Evolutionary conservation across 2,329 filamentous ascomycete species (phyloP).

Genomic region (Cercospora canescens): DNA sequence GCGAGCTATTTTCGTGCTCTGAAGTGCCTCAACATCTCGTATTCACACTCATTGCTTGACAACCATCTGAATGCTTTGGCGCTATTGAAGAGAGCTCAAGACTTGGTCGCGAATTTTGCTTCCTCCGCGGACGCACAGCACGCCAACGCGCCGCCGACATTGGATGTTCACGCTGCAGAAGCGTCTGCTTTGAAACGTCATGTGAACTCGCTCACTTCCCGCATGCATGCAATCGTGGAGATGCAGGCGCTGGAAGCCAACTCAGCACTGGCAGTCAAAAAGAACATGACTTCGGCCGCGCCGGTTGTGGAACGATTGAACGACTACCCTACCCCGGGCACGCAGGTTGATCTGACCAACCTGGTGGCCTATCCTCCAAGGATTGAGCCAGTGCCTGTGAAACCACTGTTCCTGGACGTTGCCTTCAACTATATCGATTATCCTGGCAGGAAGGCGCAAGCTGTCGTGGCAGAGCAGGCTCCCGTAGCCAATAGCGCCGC

Average conservation of each 20-base stretch:
- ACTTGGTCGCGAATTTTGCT: slow-evolving; percentile 52
- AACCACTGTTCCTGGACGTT: slow-evolving; percentile 93
- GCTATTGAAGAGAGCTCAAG: slow-evolving; percentile 71
- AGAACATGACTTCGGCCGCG: slow-evolving; percentile 44
- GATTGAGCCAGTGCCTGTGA: slow-evolving; percentile 80
- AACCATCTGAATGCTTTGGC: slow-evolving; percentile 80
- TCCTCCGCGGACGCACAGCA: slow-evolving; percentile 25
- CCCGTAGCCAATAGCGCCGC: slow-evolving; percentile 24
- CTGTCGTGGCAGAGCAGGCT: slow-evolving; percentile 28
- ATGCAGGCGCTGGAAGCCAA: slow-evolving; percentile 65
- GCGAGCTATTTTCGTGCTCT: slow-evolving; percentile 82
- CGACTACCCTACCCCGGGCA: slow-evolving; percentile 68
- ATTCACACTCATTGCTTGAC: slow-evolving; percentile 75
- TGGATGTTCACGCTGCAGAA: slow-evolving; percentile 65
- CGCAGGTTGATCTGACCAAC: slow-evolving; percentile 68
- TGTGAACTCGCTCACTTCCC: slow-evolving; percentile 71
- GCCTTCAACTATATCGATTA: slow-evolving; percentile 98
- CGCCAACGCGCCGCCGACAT: slow-evolving; percentile 57
- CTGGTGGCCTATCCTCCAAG: slow-evolving; percentile 86
- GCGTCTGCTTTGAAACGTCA: slow-evolving; percentile 60
- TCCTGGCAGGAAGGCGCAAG: slow-evolving; percentile 57
- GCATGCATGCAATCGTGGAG: slow-evolving; percentile 82
- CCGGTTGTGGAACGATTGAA: slow-evolving; percentile 74
- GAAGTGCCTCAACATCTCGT: slow-evolving; percentile 83
- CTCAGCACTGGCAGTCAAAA: slow-evolving; percentile 48